These are phyloP conservation scores for Spathaspora arborariae DNA, from an alignment of 805 yeast species.

Conservation along the genomic window DNA sequence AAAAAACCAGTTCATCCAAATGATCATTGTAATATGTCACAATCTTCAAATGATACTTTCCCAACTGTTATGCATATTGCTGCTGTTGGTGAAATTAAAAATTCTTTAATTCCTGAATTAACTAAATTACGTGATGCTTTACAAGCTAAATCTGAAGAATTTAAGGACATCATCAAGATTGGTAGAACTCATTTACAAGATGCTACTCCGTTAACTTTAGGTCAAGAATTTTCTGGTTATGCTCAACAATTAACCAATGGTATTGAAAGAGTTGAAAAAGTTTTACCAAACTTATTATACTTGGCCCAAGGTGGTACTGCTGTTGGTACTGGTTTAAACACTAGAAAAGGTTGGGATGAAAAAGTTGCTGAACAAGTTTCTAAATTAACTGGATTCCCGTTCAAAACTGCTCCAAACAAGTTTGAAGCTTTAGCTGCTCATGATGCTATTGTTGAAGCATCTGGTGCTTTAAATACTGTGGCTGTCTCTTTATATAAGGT, in stretches of 20 bases:
- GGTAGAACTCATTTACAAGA: conserved; percentile 99
- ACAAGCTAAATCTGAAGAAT: conserved; percentile 75
- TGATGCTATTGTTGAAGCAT: conserved; percentile 96
- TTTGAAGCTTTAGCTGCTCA: conserved; percentile 99
- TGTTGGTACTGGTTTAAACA: conserved; percentile 97
- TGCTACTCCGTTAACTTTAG: conserved; percentile 96
- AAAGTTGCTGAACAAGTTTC: conserved; percentile 85
- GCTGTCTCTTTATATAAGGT: conserved; percentile 93
- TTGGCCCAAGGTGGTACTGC: conserved; percentile 99
- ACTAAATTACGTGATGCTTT: conserved; percentile 74
- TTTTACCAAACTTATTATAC: conserved; percentile 70
- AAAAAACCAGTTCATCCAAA: conserved; percentile 96
- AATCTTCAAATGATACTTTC: conserved; percentile 98
- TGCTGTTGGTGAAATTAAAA: conserved; percentile 83
- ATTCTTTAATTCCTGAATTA: conserved; percentile 76
- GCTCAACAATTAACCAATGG: conserved; percentile 92
- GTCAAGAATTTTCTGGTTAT: conserved; percentile 97
- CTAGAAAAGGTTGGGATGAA: conserved; percentile 83
- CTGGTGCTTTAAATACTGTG: conserved; percentile 94
- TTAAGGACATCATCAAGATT: conserved; percentile 86
- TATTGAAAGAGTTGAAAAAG: conserved; percentile 74
- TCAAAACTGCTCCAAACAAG: conserved; percentile 96
- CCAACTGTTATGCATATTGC: conserved; percentile 99
- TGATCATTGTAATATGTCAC: conserved; percentile 98
- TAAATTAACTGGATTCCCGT: conserved; percentile 80